Conservation (phyloP, 495 filamentous ascomycete genomes). For the Tuber aestivum region DNA sequence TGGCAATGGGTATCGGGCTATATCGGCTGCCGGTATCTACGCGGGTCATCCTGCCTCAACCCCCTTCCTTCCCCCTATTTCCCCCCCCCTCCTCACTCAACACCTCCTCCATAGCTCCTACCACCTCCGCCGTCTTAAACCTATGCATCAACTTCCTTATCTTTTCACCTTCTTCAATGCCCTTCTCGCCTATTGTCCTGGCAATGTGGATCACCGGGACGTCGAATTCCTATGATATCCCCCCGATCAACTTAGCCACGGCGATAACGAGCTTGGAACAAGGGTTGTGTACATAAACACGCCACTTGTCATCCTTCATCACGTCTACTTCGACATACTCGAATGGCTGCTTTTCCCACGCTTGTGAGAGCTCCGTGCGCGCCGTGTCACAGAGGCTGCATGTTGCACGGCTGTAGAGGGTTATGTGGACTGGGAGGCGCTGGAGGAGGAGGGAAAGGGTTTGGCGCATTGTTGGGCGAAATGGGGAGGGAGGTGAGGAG, state of each 20-base stretch:
- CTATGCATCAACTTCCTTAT: conserved; percentile 31
- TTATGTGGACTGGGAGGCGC: conserved; percentile 38
- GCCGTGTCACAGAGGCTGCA: conserved; percentile 34
- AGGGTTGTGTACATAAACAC: conserved; percentile 28
- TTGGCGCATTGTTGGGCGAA: conserved; percentile 8
- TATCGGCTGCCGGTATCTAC: neutral
- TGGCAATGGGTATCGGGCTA: neutral
- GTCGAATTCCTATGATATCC: conserved; percentile 29
- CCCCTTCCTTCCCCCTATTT: conserved; percentile 4
- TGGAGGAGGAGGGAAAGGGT: conserved; percentile 16
- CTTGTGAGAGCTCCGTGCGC: conserved; percentile 23
- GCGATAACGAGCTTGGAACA: neutral
- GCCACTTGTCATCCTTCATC: conserved; percentile 24
- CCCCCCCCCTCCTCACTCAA: conserved; percentile 2
- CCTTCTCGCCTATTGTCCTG: conserved; percentile 19
- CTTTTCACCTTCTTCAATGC: conserved; percentile 13
- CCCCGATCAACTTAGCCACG: neutral
- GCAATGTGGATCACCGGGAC: conserved; percentile 35
- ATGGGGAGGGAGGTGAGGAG: neutral
- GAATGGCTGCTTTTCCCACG: conserved; percentile 35
- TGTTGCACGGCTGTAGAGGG: conserved; percentile 30
- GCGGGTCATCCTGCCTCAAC: neutral
- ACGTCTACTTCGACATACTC: conserved; percentile 40
- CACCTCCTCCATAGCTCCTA: conserved; percentile 27
- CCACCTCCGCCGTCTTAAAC: conserved; percentile 32